These are phyloP conservation scores for Boeremia lycopersici DNA, from an alignment of 2,329 filamentous ascomycete species.

Conservation along the genomic window DNA sequence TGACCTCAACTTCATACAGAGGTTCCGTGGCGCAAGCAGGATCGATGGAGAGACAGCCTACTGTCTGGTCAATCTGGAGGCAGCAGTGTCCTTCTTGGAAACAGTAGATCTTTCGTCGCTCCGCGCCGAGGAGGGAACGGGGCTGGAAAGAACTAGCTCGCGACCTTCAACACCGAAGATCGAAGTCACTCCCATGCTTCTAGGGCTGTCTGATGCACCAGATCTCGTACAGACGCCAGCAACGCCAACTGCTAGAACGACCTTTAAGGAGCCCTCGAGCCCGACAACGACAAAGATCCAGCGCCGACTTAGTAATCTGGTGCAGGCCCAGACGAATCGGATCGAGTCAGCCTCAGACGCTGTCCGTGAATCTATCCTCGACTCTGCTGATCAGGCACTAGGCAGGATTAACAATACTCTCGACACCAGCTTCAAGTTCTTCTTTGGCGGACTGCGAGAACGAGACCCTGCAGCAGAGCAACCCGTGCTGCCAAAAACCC, in stretches of 20 bases:
- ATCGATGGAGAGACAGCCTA: conserved; percentile 95
- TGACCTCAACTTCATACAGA: conserved; percentile 92
- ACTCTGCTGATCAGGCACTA: conserved; percentile 86
- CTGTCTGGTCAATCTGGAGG: conserved; percentile 94
- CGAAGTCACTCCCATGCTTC: conserved; percentile 48
- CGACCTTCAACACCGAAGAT: conserved; percentile 55
- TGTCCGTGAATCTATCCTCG: conserved; percentile 69
- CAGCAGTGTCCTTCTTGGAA: conserved; percentile 90
- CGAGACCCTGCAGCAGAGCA: conserved; percentile 49
- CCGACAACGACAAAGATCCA: conserved; percentile 62
- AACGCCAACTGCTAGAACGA: conserved; percentile 33
- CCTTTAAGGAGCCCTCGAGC: conserved; percentile 35
- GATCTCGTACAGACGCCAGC: conserved; percentile 50
- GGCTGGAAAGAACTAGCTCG: conserved; percentile 58
- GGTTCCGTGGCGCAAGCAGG: conserved; percentile 84
- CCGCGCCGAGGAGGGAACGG: conserved; percentile 76
- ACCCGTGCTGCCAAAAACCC: conserved; percentile 76
- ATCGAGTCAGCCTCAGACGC: conserved; percentile 84
- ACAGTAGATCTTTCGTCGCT: conserved; percentile 93
- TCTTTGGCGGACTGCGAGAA: conserved; percentile 87
- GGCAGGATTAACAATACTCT: conserved; percentile 91
- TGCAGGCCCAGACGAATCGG: conserved; percentile 81
- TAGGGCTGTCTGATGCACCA: conserved; percentile 46
- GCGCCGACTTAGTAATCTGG: conserved; percentile 80
- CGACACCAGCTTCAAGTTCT: conserved; percentile 90